These are phyloP conservation scores for Pythium rhizo-oryzae DNA, from an alignment of 352 stramenopile genomes.

Conservation along the genomic window DNA sequence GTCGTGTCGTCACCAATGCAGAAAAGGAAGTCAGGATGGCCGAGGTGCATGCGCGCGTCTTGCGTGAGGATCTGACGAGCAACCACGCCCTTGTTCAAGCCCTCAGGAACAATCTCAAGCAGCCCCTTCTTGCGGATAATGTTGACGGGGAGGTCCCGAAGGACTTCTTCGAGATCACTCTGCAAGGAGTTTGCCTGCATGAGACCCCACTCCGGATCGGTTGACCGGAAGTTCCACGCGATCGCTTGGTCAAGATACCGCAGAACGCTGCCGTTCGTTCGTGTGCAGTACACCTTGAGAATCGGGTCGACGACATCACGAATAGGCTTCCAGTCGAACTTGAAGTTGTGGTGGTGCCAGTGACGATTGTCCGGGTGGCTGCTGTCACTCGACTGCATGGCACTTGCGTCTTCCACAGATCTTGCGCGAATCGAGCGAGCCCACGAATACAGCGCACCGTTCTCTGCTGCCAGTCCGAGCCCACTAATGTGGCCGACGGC, in stretches of 20 bases:
- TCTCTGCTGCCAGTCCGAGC: constrained; percentile 94
- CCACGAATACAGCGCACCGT: constrained; percentile 95
- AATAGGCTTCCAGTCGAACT: constrained; percentile 92
- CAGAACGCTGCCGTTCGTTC: constrained; percentile 96
- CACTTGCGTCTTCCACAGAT: constrained; percentile 39
- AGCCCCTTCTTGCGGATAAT: constrained; percentile 92
- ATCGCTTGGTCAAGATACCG: constrained; percentile 94
- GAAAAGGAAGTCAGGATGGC: constrained; percentile 94
- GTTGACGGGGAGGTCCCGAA: constrained; percentile 71
- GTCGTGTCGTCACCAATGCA: constrained; percentile 97
- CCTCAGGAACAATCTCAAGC: constrained; percentile 95
- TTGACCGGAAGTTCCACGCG: constrained; percentile 97
- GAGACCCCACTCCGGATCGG: constrained; percentile 96
- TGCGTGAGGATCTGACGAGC: constrained; percentile 95
- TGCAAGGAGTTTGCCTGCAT: constrained; percentile 95
- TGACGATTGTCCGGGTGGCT: constrained; percentile 39
- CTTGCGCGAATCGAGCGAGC: constrained; percentile 56
- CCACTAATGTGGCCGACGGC: constrained; percentile 93
- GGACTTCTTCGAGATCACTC: constrained; percentile 77
- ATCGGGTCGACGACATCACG: constrained; percentile 93
- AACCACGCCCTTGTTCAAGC: constrained; percentile 96
- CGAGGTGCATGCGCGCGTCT: constrained; percentile 68
- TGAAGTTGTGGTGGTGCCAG: constrained; percentile 81
- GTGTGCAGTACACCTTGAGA: constrained; percentile 94
- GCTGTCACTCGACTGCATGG: constrained; percentile 21